These are phyloP conservation scores for Lactarius quietus DNA, from an alignment of 768 basidiomycete species.

Conservation along the genomic window DNA sequence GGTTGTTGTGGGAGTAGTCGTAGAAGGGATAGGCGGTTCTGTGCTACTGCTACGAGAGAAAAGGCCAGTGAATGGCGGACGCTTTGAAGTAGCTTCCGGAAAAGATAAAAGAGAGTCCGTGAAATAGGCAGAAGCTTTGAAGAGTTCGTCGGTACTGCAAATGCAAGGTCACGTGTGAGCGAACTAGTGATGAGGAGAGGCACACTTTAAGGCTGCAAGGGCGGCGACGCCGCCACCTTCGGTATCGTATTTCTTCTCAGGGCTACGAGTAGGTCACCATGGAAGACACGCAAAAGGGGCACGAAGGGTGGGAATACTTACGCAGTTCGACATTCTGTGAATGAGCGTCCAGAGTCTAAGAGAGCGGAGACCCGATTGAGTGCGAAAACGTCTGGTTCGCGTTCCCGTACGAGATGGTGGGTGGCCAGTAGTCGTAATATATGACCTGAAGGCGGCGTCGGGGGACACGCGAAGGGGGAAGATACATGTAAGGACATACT, in stretches of 20 bases:
- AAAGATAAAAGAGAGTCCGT: conserved; percentile 47
- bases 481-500: conserved; percentile 37
- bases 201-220: conserved; percentile 65
- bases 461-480: background rate
- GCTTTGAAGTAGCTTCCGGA: conserved; percentile 8
- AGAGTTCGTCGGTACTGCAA: conserved; percentile 67
- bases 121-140: conserved; percentile 72
- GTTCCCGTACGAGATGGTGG: conserved; percentile 70
- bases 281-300: background rate
- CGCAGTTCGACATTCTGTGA: conserved; percentile 48
- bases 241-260: conserved; percentile 57
- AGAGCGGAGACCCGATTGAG: conserved; percentile 66
- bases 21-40: conserved; percentile 16
- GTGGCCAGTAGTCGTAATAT: conserved; percentile 73
- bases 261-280: conserved; percentile 35
- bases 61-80: background rate
- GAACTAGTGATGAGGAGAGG: conserved; percentile 7
- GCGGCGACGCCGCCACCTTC: conserved; percentile 65
- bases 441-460: conserved; percentile 47
- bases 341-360: conserved; percentile 62
- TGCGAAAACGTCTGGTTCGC: conserved; percentile 66
- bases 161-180: background rate
- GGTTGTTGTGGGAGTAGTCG: conserved; percentile 6
- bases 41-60: conserved; percentile 2
- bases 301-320: conserved; percentile 29